Percentiles rank a stretch among this genome's conserved stretches.
phyloP scores from a whole-genome alignment of 257 asterid species.

The Leonotis leonurus region DNA sequence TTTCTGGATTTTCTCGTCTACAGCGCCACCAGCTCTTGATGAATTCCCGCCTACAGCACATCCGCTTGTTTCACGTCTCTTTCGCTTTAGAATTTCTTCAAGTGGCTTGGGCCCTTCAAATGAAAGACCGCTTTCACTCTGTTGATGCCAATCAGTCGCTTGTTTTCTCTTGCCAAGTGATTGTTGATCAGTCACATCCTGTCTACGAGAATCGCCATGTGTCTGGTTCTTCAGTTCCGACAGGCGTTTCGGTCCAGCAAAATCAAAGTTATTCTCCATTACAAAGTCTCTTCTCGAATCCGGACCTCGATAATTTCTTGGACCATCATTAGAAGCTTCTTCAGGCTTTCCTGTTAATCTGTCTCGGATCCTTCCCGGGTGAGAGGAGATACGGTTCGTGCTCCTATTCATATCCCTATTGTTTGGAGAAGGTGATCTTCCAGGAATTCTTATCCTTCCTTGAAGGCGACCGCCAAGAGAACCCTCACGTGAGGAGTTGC shows the following conservation, averaged over 20 bases:
- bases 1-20: constrained; percentile 20
- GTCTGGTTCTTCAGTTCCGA: constrained; percentile 63
- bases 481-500: constrained; percentile 32
- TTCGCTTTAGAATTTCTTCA: constrained; percentile 73
- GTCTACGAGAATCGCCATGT: constrained; percentile 32
- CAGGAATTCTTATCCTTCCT: constrained; percentile 69
- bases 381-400: constrained; percentile 33
- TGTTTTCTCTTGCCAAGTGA: constrained; percentile 68
- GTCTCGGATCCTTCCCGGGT: constrained; percentile 51
- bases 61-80: constrained; percentile 41
- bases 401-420: constrained; percentile 43
- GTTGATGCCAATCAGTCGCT: constrained; percentile 33
- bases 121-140: constrained; percentile 37
- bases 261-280: constrained; percentile 29
- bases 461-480: constrained; percentile 59
- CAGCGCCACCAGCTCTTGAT: constrained; percentile 10
- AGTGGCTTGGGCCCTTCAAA: constrained; percentile 95
- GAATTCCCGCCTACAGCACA: constrained; percentile 2
- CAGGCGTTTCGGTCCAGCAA: constrained; percentile 67
- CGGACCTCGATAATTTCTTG: constrained; percentile 36
- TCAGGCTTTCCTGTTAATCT: constrained; percentile 52
- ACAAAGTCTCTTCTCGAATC: constrained; percentile 39
- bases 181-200: constrained; percentile 29
- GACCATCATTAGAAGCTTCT: constrained; percentile 34
- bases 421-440: constrained; percentile 39